Base-by-base conservation (phyloP, 345 rosid species). In the Brassica juncea region DNA sequence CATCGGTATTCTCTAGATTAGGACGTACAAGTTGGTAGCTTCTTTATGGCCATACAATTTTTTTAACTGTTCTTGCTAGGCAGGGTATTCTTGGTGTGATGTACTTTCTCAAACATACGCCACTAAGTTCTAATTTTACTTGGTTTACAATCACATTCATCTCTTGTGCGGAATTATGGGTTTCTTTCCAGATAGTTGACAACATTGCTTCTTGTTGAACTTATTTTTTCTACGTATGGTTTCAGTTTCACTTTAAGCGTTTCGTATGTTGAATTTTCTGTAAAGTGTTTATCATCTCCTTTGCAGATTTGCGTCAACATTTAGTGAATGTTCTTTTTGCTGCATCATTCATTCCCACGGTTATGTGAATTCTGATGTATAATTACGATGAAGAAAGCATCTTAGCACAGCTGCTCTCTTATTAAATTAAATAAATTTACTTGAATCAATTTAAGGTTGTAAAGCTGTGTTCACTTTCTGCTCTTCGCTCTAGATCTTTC, bases 241-340 rank as follows among this genome's bases (percentile, higher is more conserved):
- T 52, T 54, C 25, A 54, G 25, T 16, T 54, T 54, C 10, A 54
- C 25, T 54, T 54, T 54, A 54, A 54, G 4, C 60, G 23, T 54
- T 16, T 54, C 16, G 60, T 6, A 54, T 54, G 25, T 52, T 2
- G 58, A 52, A 52, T 52, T 47, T 21, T 15, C 58, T 15, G 3
- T 6, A 52, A 52, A 52, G 23, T 52, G 21, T 54, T 54, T 54
- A 54, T 16, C 3, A 16, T 16, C 23, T 54, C 23, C 25, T 54
- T 7, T 16, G 60, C 25, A 54, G 60, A 16, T 54, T 54, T 16
- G 60, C 60, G 4, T 54, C 60, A 54, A 54, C 60, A 16, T 47
- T 76, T 59, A 30, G 30, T 60, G 16, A 39, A 59, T 68, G 60
- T 68, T 76, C 34, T 59, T 76, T 75, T 39, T 68, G 32, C 62